Conservation (phyloP, 192 early-diverging fungal species). For the Umbelopsis vinacea region DNA sequence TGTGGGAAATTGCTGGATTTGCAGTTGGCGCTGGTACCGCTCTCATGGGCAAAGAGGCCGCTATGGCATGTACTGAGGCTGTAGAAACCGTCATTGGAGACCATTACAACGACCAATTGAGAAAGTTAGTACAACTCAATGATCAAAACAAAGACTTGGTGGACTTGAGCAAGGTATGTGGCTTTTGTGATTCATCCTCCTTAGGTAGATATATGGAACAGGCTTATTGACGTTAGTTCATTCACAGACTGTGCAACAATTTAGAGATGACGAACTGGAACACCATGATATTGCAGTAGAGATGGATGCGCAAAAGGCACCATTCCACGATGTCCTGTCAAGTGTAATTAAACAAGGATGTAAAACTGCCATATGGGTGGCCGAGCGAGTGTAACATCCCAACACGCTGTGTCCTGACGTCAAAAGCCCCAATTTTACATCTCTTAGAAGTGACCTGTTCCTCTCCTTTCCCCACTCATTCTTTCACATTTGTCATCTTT, state of each 20-base stretch:
- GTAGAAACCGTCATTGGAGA: constrained; percentile 95
- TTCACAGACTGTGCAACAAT: constrained; percentile 74
- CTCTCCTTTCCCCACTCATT: constrained; percentile 5
- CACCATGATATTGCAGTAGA: constrained; percentile 90
- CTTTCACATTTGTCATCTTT: neutral
- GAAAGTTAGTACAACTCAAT: constrained; percentile 75
- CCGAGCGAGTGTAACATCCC: constrained; percentile 69
- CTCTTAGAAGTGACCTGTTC: too few relatives aligned
- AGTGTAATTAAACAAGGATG: constrained; percentile 87
- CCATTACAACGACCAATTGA: constrained; percentile 95
- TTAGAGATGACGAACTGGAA: constrained; percentile 95
- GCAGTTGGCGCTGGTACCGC: constrained; percentile 86
- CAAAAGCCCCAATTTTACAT: neutral
- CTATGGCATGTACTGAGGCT: constrained; percentile 99
- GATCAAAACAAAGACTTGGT: constrained; percentile 64
- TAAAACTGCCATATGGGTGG: constrained; percentile 91
- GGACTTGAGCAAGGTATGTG: constrained; percentile 61
- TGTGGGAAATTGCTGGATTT: constrained; percentile 89
- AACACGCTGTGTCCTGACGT: neutral
- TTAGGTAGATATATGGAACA: too few relatives aligned
- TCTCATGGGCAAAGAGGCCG: constrained; percentile 89
- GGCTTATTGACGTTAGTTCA: neutral
- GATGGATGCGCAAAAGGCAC: constrained; percentile 84
- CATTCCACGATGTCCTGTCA: constrained; percentile 73
- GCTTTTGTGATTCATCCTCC: constrained; percentile 18